Evolutionary conservation across 139 green algal genomes (phyloP), one percentile per base, ranked within the genome.

Genomic region (Chlamydomonas eustigma): DNA sequence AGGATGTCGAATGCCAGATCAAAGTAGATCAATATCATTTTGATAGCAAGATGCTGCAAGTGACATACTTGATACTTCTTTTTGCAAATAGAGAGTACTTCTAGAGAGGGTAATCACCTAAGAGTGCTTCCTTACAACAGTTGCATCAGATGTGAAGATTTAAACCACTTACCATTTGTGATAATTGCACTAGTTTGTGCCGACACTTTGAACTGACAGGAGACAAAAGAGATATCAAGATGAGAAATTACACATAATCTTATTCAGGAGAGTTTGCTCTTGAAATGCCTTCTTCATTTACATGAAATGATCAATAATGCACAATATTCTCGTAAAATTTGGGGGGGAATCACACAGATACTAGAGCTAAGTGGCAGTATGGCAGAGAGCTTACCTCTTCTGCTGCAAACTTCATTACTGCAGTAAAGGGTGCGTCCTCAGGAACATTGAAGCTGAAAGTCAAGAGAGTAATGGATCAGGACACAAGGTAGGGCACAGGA

Each of bases 371-470:
- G 24, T 63, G 50, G 50, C 50, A 30, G 50, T 63, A 24, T 24
- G 22, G 24, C 50, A 30, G 50, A 24, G 22, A 63, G 1, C 82
- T 28, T 50, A 98, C 93, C 92, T 98, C 95, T 76, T 98, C 95
- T 37, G 94, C 94, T 8, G 95, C 93, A 85, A 93, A 98, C 76
- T 98, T 98, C 25, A 98, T 81, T 4, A 98, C 94, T 2, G 95
- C 94, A 52, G 93, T 98, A 80, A 98, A 98, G 0, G 95, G 95
- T 0, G 95, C 95, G 74, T 97, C 91, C 78, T 98, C 95, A 28
- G 95, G 95, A 34, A 98, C 95, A 50, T 80, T 94, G 78, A 98
- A 96, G 30, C 92, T 97, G 86, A 52, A 65, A 39, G 64, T 33
- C 64, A 66, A 37, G 50, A 1, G 25, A 44, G 4, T 69, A 12